Conservation (phyloP, 495 filamentous ascomycete species). For the Amphirosellinia nigrospora region DNA sequence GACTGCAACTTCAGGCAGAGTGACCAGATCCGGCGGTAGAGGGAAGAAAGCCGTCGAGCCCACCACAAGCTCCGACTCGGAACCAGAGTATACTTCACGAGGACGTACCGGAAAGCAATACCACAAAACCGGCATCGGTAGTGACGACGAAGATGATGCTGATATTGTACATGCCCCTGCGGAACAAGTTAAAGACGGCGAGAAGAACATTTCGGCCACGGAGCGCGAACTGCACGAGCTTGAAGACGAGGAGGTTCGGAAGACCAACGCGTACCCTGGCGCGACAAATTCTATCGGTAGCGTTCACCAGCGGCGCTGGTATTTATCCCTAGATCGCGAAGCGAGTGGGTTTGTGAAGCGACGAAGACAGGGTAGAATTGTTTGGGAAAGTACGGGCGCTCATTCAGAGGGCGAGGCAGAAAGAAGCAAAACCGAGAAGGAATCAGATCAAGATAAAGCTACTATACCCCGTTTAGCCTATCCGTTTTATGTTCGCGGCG, state of each 20-base stretch:
- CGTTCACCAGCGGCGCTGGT: constrained; percentile 69
- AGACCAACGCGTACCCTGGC: constrained; percentile 68
- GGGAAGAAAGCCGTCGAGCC: constrained; percentile 19
- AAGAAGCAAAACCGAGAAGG: constrained; percentile 25
- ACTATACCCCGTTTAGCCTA: constrained; percentile 43
- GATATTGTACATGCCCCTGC: constrained; percentile 35
- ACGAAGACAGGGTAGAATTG: constrained; percentile 29
- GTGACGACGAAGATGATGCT: constrained; percentile 9
- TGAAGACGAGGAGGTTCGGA: constrained; percentile 59
- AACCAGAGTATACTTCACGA: neutral
- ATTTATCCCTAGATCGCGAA: constrained; percentile 60
- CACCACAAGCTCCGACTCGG: constrained; percentile 28
- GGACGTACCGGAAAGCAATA: neutral
- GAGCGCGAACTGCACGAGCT: constrained; percentile 48
- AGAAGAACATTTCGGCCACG: constrained; percentile 32
- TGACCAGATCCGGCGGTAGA: constrained; percentile 17
- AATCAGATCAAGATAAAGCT: constrained; percentile 33
- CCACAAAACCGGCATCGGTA: neutral
- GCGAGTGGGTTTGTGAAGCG: constrained; percentile 58
- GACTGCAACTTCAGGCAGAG: neutral
- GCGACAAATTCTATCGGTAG: constrained; percentile 67
- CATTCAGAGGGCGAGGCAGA: neutral
- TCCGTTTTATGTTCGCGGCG: constrained; percentile 64
- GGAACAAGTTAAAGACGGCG: constrained; percentile 15
- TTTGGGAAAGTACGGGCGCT: constrained; percentile 32